These are phyloP conservation scores for Litchi chinensis DNA, from an alignment of 345 rosid genomes.

Conservation along the genomic window DNA sequence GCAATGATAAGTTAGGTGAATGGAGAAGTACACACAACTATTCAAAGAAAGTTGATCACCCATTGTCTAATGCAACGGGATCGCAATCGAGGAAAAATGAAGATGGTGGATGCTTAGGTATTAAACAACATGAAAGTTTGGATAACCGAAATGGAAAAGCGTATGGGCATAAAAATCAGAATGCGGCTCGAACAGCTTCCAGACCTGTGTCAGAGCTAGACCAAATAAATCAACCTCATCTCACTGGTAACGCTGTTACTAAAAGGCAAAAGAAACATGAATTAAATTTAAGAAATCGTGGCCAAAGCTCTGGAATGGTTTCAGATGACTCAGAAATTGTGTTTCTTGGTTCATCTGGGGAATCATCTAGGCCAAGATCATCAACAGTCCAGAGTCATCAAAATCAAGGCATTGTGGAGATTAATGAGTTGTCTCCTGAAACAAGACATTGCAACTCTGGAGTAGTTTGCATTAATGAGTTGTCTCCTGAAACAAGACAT, in stretches of 20 bases:
- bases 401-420: conserved; percentile 28
- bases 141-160: conserved; percentile 32
- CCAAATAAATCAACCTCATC: conserved; percentile 23
- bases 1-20: conserved; percentile 37
- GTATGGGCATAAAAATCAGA: conserved; percentile 18
- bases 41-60: conserved; percentile 19
- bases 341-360: conserved; percentile 56
- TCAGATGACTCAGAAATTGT: conserved; percentile 47
- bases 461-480: conserved; percentile 31
- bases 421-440: conserved; percentile 51
- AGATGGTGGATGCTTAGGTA: conserved; percentile 26
- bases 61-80: conserved; percentile 18
- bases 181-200: conserved; percentile 28
- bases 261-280: conserved; percentile 45
- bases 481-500: conserved; percentile 43
- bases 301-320: conserved; percentile 37
- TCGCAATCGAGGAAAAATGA: conserved; percentile 18
- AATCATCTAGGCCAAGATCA: conserved; percentile 61
- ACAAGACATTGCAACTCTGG: conserved; percentile 27
- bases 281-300: conserved; percentile 41
- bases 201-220: conserved; percentile 27
- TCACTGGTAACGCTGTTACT: conserved; percentile 17
- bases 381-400: conserved; percentile 39
- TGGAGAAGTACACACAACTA: conserved; percentile 63
- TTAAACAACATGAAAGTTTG: conserved; percentile 28